Percentiles rank a stretch among this genome's conserved stretches.
Evolutionary conservation across 495 filamentous ascomycete species (phyloP).

Genomic region (Clohesyomyces aquaticus): DNA sequence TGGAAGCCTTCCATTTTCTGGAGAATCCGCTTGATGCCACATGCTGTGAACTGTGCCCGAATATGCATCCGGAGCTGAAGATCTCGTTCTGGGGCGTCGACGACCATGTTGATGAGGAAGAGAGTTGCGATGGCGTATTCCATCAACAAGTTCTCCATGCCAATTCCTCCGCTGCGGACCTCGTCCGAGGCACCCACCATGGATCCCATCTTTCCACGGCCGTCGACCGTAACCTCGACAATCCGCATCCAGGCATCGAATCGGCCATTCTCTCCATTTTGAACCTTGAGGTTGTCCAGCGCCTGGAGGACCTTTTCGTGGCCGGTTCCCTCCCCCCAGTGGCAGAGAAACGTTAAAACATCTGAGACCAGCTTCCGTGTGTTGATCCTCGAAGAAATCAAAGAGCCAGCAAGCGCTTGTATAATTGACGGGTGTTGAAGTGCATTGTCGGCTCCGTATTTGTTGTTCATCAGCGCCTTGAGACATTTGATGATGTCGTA

Average conservation of each 20-base stretch:
- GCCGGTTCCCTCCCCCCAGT: constrained; percentile 94
- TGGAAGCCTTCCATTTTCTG: constrained; percentile 98
- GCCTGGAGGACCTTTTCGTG: constrained; percentile 92
- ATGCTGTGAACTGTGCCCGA: constrained; percentile 92
- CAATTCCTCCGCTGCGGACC: constrained; percentile 93
- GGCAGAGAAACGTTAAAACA: constrained; percentile 93
- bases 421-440: constrained; percentile 86
- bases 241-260: constrained; percentile 99
- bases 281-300: constrained; percentile 86
- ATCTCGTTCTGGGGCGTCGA: constrained; percentile 87
- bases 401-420: constrained; percentile 80
- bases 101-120: constrained; percentile 94
- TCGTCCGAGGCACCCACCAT: constrained; percentile 96
- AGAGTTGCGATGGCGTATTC: constrained; percentile 97
- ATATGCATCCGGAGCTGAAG: constrained; percentile 92
- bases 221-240: constrained; percentile 96
- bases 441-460: constrained; percentile 98
- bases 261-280: constrained; percentile 89
- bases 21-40: constrained; percentile 91
- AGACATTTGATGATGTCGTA: constrained; percentile 98
- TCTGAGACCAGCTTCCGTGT: constrained; percentile 96
- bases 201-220: constrained; percentile 97
- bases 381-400: constrained; percentile 86
- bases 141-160: constrained; percentile 99
- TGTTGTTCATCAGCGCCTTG: constrained; percentile 98